These are phyloP conservation scores for Salix suchowensis DNA, from an alignment of 345 rosid genomes.

Conservation along the genomic window DNA sequence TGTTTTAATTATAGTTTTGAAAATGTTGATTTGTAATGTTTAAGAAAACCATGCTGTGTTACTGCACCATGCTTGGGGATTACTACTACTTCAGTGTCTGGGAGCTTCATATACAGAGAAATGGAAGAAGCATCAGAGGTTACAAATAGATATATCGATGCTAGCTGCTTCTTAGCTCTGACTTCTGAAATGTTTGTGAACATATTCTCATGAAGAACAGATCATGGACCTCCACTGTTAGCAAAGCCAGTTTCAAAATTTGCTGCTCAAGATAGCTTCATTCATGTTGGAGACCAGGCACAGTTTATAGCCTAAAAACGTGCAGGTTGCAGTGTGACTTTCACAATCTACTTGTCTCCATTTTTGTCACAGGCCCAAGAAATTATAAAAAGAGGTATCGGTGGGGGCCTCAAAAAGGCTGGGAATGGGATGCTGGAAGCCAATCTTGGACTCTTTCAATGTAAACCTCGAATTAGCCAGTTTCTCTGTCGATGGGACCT, in stretches of 20 bases:
- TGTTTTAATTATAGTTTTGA: no score
- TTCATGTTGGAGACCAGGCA: not conserved
- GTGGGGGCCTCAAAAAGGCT: not conserved
- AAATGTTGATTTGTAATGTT: no score
- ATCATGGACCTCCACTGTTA: not conserved
- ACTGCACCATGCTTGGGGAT: not conserved
- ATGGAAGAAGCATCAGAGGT: not conserved
- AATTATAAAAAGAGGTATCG: not conserved
- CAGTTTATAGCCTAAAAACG: not conserved
- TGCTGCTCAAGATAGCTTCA: not conserved
- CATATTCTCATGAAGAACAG: not conserved
- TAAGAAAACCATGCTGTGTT: no score
- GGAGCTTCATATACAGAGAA: not conserved
- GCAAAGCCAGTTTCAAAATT: not conserved
- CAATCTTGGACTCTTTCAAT: not conserved
- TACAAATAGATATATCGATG: not conserved
- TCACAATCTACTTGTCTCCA: not conserved
- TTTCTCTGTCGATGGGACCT: constrained; percentile 12
- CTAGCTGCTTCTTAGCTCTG: not conserved
- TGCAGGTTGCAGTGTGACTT: not conserved
- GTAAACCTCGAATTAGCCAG: not conserved
- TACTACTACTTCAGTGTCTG: no score
- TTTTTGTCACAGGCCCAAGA: not conserved
- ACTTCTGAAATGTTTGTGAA: not conserved
- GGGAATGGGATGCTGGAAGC: not conserved